Evolutionary conservation across 805 yeast genomes (phyloP), one percentile per base, ranked within the genome.

Genomic region (Metschnikowia cerradonensis): DNA sequence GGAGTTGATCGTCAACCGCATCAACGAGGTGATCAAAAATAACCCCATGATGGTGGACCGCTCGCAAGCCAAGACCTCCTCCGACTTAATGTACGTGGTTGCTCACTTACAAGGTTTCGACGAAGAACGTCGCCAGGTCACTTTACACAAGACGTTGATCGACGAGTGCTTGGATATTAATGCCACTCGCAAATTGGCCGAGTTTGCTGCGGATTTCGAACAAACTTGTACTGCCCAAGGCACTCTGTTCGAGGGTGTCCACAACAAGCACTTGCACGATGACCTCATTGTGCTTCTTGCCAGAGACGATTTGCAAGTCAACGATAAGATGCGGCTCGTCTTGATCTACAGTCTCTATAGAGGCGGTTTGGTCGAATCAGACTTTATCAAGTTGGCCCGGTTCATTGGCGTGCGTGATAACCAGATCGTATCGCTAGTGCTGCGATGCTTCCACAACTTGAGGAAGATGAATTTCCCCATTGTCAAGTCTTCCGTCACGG

Each of bases 171-270:
- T 88, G 67, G 77, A 75, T 26, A 67, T 77, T 14, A 83, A 85
- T 63, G 79, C 83, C 45, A 75, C 73, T 30, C 73, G 82, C 53
- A 76, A 79, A 54, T 68, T 90, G 56, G 82, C 86, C 7, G 89
- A 82, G 52, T 72, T 71, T 57, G 74, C 88, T 17, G 89, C 96
- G 1, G 94, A 88, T 55, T 77, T 90, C 52, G 98, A 94, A 67
- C 97, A 91, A 68, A 80, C 84, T 17, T 76, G 90, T 55, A 81
- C 86, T 4, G 88, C 90, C 3, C 81, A 81, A 40, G 96, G 96
- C 20, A 66, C 78, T 2, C 83, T 82, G 50, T 73, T 83, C 43
- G 87, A 88, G 55, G 90, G 92, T 2, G 77, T 77, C 26, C 79
- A 79, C 57, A 77, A 78, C 41, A 80, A 80, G 57, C 75, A 78